A percentile compares a stretch with the other conserved stretches of the same genome.
Conservation (phyloP, 441 rosid species). For the Pelargonium cotyledonis region DNA sequence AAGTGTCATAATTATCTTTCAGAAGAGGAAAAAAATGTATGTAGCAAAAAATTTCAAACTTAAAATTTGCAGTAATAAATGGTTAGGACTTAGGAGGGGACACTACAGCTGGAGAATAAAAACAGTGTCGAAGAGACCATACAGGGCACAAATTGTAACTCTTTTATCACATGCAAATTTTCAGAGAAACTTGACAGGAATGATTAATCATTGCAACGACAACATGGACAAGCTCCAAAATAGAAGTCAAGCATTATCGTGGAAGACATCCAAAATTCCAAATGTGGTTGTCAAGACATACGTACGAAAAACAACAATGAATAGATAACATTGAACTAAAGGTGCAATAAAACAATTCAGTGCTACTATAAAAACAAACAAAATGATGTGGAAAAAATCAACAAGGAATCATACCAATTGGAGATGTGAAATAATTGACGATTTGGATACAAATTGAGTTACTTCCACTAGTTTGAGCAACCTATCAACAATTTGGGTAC, state of each 20-base stretch:
- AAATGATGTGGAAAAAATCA: neutral
- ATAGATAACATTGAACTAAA: neutral
- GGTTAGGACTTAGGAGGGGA: too few relatives aligned
- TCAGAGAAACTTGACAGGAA: neutral
- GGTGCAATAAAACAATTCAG: neutral
- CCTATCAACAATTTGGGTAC: too few relatives aligned
- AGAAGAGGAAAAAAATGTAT: too few relatives aligned
- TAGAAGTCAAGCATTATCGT: neutral
- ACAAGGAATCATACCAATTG: neutral
- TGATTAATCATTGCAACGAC: neutral
- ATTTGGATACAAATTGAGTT: constrained; percentile 1
- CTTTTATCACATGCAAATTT: neutral
- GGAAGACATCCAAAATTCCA: neutral
- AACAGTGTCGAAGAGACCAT: too few relatives aligned
- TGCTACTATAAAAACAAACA: neutral
- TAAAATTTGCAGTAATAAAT: neutral
- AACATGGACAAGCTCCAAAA: neutral
- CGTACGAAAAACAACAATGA: neutral
- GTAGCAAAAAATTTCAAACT: neutral
- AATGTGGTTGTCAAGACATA: neutral
- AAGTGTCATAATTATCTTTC: too few relatives aligned
- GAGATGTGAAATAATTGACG: neutral
- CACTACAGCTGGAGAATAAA: too few relatives aligned
- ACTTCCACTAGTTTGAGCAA: neutral
- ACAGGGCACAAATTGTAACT: too few relatives aligned